Percentiles rank a stretch among this genome's conserved stretches.
Conservation (phyloP, 495 filamentous ascomycete genomes). For the Aspergillus sparsus region DNA sequence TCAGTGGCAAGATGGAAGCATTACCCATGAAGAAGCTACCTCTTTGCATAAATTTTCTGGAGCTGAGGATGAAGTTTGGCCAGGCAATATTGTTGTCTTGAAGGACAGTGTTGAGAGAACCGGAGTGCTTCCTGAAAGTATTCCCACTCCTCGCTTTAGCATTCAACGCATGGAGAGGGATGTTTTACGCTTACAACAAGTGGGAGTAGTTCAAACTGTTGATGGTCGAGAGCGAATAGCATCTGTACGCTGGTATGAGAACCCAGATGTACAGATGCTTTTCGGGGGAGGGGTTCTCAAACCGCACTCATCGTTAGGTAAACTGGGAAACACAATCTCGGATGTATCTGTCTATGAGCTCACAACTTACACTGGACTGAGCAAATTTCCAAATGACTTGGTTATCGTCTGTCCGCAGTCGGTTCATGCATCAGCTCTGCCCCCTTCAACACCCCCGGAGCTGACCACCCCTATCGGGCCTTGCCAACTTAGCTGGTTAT, state of each 20-base stretch:
- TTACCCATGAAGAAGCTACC: slow-evolving; percentile 44
- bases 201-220: slow-evolving; percentile 62
- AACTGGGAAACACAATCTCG: slow-evolving; percentile 40
- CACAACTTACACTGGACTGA: slow-evolving; percentile 42
- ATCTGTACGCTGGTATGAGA: slow-evolving; percentile 54
- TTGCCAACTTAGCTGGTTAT: slow-evolving; percentile 19
- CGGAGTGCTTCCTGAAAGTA: not conserved
- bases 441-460: not conserved
- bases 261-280: slow-evolving; percentile 43
- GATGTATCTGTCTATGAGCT: slow-evolving; percentile 63
- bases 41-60: slow-evolving; percentile 48
- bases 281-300: slow-evolving; percentile 30
- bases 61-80: slow-evolving; percentile 56
- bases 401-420: slow-evolving; percentile 48
- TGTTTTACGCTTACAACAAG: slow-evolving; percentile 28
- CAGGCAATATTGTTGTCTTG: slow-evolving; percentile 57
- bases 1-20: slow-evolving; percentile 60
- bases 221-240: slow-evolving; percentile 55
- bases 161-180: not conserved
- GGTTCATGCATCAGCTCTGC: slow-evolving; percentile 20
- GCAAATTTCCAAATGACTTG: slow-evolving; percentile 47
- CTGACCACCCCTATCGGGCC: slow-evolving; percentile 7
- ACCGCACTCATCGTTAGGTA: slow-evolving; percentile 43
- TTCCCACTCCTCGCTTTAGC: not conserved
- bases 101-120: slow-evolving; percentile 38